Conservation (phyloP, 1,284 basidiomycete genomes). For the Tetrapyrgos nigripes region DNA sequence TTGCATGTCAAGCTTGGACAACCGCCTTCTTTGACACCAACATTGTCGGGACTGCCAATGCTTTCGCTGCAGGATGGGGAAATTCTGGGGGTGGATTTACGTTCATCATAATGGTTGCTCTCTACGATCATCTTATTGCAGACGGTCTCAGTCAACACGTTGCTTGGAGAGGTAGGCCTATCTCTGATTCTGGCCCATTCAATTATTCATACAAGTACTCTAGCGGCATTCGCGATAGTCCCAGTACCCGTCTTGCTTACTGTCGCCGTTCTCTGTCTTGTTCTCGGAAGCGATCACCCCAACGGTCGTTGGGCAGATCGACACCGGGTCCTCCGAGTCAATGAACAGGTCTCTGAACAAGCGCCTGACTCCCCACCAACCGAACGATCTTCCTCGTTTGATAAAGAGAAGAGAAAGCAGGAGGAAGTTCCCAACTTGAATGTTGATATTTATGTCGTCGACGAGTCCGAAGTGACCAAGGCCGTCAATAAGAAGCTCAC, state of each 20-base stretch:
- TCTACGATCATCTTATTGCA: constrained; percentile 51
- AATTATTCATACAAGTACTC: neutral
- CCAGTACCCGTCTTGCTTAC: constrained; percentile 62
- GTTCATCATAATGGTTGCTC: constrained; percentile 65
- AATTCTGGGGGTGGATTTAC: constrained; percentile 51
- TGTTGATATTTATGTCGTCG: neutral
- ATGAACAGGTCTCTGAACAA: constrained; percentile 48
- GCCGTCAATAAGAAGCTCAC: constrained; percentile 61
- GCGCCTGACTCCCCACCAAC: constrained; percentile 36
- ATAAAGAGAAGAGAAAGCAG: constrained; percentile 16
- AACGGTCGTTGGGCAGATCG: constrained; percentile 63
- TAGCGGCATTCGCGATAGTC: constrained; percentile 60
- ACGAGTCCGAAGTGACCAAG: constrained; percentile 43
- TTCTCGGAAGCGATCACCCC: constrained; percentile 67
- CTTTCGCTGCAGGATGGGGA: constrained; percentile 61
- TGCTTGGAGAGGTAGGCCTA: constrained; percentile 52
- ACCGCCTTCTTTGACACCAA: constrained; percentile 67
- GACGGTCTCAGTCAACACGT: constrained; percentile 49
- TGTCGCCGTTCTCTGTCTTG: constrained; percentile 49
- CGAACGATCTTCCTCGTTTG: constrained; percentile 22
- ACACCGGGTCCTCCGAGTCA: too few relatives aligned
- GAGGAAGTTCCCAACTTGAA: neutral
- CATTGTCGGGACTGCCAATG: constrained; percentile 63
- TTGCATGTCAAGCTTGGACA: constrained; percentile 65
- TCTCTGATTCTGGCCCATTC: neutral